Evolutionary conservation across 140 eudicot species (phyloP).

Genomic region (Stevia rebaudiana): DNA sequence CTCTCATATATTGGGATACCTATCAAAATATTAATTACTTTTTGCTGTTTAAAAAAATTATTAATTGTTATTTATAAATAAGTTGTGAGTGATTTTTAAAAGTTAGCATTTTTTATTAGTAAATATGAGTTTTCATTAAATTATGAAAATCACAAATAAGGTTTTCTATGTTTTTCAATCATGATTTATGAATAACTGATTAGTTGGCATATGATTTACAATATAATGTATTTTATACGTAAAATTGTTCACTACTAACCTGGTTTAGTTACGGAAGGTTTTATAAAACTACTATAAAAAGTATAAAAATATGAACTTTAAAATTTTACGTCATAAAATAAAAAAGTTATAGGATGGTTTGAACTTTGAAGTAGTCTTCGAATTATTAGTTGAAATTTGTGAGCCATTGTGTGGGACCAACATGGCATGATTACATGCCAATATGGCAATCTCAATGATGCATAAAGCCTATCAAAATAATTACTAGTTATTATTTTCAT

Average conservation of each 20-base stretch:
- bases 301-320: not conserved
- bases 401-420: constrained; percentile 21
- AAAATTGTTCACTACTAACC: not conserved
- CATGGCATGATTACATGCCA: constrained; percentile 25
- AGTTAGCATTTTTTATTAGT: no score
- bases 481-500: constrained; percentile 21
- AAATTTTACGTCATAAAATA: constrained; percentile 7
- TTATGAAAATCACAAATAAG: no score
- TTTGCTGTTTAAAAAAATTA: no score
- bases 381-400: constrained; percentile 15
- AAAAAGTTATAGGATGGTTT: constrained; percentile 14
- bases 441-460: constrained; percentile 37
- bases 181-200: no score
- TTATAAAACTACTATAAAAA: not conserved
- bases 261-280: not conserved
- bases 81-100: no score
- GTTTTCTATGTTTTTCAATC: no score
- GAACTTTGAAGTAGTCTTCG: constrained; percentile 16
- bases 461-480: constrained; percentile 34
- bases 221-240: no score
- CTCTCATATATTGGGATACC: no score
- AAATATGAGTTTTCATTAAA: no score
- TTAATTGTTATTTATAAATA: no score
- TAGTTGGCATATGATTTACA: no score
- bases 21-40: no score